Percentiles rank a stretch among this genome's conserved stretches.
Evolutionary conservation across 192 early-diverging fungal species (phyloP).

Genomic region (Entophlyctis luteolus): DNA sequence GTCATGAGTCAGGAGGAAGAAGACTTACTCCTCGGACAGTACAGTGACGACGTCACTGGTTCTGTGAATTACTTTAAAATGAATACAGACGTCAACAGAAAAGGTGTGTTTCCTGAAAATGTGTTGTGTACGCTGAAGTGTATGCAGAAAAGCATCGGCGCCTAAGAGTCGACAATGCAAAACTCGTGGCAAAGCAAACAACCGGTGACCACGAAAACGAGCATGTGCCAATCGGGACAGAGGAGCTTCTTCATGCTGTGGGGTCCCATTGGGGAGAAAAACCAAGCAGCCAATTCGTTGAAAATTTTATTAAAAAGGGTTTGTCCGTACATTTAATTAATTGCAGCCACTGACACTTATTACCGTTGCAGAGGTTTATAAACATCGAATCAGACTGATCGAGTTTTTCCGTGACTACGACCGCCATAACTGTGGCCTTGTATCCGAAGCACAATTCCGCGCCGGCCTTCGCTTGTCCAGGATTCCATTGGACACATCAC

Average conservation of each 20-base stretch:
- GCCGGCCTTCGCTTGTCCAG: constrained; percentile 41
- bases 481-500: constrained; percentile 27
- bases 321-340: constrained; percentile 19
- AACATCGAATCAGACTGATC: constrained; percentile 47
- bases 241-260: constrained; percentile 44
- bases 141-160: background rate
- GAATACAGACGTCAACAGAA: constrained; percentile 55
- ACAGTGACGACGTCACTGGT: constrained; percentile 34
- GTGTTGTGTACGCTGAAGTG: background rate
- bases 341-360: background rate
- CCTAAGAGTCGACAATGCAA: constrained; percentile 5
- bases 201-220: constrained; percentile 28
- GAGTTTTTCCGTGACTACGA: constrained; percentile 59
- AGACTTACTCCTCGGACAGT: constrained; percentile 43
- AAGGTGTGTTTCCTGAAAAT: no score
- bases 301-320: constrained; percentile 49
- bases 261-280: background rate
- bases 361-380: constrained; percentile 45
- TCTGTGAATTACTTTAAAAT: constrained; percentile 62
- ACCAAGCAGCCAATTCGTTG: constrained; percentile 32
- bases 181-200: constrained; percentile 22
- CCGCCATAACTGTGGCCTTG: constrained; percentile 49
- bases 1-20: constrained; percentile 45
- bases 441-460: constrained; percentile 46
- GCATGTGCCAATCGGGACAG: constrained; percentile 51